A percentile compares a stretch with the other conserved stretches of the same genome.
Evolutionary conservation across 345 rosid genomes (phyloP).

Genomic region (Acer yangbiense): DNA sequence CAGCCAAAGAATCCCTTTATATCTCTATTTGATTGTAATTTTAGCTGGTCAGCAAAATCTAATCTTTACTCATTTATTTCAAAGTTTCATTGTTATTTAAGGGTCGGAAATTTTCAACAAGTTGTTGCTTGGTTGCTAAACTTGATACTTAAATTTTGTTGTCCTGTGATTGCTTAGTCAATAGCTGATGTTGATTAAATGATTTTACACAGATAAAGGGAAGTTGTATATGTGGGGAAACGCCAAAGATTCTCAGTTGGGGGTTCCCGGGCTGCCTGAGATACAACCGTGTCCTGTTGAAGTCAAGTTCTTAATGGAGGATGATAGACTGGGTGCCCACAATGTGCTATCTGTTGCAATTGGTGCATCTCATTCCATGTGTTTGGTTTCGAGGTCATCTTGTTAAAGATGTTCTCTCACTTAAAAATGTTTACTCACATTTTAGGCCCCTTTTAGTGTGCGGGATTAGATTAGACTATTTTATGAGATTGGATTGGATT

Average conservation of each 20-base stretch:
- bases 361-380: conserved; percentile 91
- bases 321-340: conserved; percentile 57
- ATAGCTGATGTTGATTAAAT: neutral
- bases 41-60: neutral
- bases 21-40: neutral
- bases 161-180: neutral
- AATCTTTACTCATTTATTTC: neutral
- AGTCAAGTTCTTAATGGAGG: conserved; percentile 75
- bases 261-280: conserved; percentile 84
- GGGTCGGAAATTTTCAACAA: neutral
- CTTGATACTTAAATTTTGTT: neutral
- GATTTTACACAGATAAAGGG: conserved; percentile 57
- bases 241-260: conserved; percentile 81
- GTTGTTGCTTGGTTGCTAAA: neutral
- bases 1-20: neutral
- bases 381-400: conserved; percentile 64
- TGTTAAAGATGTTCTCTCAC: neutral
- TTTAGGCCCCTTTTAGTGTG: neutral
- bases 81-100: neutral
- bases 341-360: conserved; percentile 68
- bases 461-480: no score
- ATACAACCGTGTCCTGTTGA: conserved; percentile 65
- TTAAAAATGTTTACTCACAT: neutral
- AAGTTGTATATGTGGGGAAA: conserved; percentile 96
- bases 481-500: no score